Base-by-base conservation (phyloP, 129 eudicot species). In the Artemisia annua region DNA sequence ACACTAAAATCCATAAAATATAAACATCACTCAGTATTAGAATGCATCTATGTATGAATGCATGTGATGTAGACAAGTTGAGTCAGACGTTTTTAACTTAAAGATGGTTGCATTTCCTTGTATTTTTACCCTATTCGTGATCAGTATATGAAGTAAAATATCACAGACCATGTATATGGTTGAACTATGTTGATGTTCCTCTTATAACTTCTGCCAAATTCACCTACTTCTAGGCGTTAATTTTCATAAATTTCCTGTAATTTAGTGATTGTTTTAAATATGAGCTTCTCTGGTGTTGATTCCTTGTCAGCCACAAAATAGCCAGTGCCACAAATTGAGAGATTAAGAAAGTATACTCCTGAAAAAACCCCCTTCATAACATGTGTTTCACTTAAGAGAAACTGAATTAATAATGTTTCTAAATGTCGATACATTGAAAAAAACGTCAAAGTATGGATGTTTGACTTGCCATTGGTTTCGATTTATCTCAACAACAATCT, bases 251-350 rank as follows among this genome's bases (percentile, higher is more conserved):
- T 93, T 52, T 94, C 98, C 50, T 97, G 71, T 78, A 94, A 64
- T 13, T 92, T 90, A 22, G 90, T 96, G 5, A 91, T 89, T 52
- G 91, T 80, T 89, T n/a, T 20, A 63, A 89, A 92, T 7, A 89
- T 89, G 9, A 91, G 90, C 80, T 85, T 92, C 22, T 85, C 95
- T 4, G 96, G 75, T 3, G 96, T 84, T 0, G 98, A 90, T 71
- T 94, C 97, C 78, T 85, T 79, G 69, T 90, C 96, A 48, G 90
- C 96, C 55, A 75, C 91, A 71, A 94, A 94, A 75, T 89, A 94
- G 16, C 98, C 96, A 89, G 81, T 39, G 10, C n/a, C 75, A 76
- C 61, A 44, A 16, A 68, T 70, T 0, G 60, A 13, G 14, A 10
- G n/a, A 63, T 7, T 14, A 56, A 44, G 20, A 30, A 60, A 11